These are phyloP conservation scores for Gossypium herbaceum DNA, from an alignment of 345 rosid species.

Conservation along the genomic window DNA sequence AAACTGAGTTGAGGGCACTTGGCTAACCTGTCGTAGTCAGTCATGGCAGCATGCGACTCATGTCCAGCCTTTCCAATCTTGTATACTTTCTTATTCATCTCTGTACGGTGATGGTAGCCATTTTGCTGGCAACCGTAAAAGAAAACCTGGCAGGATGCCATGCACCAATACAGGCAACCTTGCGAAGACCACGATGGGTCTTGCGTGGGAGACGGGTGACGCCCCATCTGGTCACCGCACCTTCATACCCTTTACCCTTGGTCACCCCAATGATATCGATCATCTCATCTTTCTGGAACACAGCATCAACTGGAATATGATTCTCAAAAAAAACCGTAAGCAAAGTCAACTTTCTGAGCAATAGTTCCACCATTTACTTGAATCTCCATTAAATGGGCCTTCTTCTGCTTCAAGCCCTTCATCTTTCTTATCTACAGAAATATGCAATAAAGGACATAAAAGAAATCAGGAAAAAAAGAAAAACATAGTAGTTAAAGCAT, in stretches of 20 bases:
- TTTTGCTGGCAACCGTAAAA: conserved; percentile 87
- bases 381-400: conserved; percentile 88
- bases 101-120: conserved; percentile 89
- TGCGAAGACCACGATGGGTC: conserved; percentile 93
- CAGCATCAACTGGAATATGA: conserved; percentile 68
- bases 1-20: no score
- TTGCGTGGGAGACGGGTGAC: conserved; percentile 92
- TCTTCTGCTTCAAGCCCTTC: conserved; percentile 93
- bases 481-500: background rate
- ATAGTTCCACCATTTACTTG: conserved; percentile 83
- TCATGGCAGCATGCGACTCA: conserved; percentile 69
- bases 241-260: conserved; percentile 90
- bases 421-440: conserved; percentile 60
- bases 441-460: background rate
- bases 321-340: conserved; percentile 80
- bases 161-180: conserved; percentile 95
- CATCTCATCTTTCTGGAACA: conserved; percentile 95
- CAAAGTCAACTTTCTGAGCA: conserved; percentile 75
- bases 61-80: conserved; percentile 72
- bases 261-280: conserved; percentile 86
- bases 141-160: conserved; percentile 99
- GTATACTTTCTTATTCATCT: conserved; percentile 90
- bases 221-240: conserved; percentile 96
- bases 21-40: conserved; percentile 73
- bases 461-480: background rate